A percentile compares a stretch with the other conserved stretches of the same genome.
Evolutionary conservation across 441 rosid species (phyloP).

Genomic region (Syzygium malaccense): DNA sequence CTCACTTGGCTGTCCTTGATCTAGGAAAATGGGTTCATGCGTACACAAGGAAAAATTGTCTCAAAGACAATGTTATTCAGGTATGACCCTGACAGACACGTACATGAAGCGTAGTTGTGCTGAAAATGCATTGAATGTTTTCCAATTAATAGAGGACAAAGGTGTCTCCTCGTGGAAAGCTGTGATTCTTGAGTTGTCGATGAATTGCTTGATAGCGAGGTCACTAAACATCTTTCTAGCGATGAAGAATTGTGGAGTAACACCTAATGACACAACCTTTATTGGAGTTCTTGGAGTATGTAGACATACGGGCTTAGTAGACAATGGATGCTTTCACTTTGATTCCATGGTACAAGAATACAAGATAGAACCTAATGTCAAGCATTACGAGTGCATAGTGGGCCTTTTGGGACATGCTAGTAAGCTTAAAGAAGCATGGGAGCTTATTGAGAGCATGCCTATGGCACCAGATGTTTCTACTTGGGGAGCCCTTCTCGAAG

Average conservation of each 20-base stretch:
- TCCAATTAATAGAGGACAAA: conserved; percentile 30
- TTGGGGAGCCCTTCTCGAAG: conserved; percentile 67
- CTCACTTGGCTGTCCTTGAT: conserved; percentile 41
- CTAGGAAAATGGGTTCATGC: conserved; percentile 51
- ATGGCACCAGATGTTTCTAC: conserved; percentile 51
- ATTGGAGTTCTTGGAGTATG: conserved; percentile 55
- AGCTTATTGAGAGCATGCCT: conserved; percentile 44
- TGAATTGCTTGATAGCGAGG: conserved; percentile 38
- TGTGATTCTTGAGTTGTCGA: conserved; percentile 43
- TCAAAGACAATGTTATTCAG: conserved; percentile 32
- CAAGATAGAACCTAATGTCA: conserved; percentile 41
- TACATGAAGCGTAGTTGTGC: conserved; percentile 51
- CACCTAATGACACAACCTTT: conserved; percentile 54
- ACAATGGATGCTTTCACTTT: conserved; percentile 36
- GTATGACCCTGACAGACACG: conserved; percentile 49
- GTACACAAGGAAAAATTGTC: conserved; percentile 26
- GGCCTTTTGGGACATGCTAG: conserved; percentile 67
- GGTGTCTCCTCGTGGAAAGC: conserved; percentile 61
- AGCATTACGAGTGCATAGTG: conserved; percentile 75
- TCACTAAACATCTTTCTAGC: conserved; percentile 36
- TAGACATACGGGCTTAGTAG: conserved; percentile 55
- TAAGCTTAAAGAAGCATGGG: conserved; percentile 53
- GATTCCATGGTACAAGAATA: conserved; percentile 36
- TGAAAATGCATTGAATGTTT: conserved; percentile 44
- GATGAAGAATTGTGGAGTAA: conserved; percentile 33